phyloP scores from a whole-genome alignment of 148 eudicot genomes.

The Fallopia convolvulus region DNA sequence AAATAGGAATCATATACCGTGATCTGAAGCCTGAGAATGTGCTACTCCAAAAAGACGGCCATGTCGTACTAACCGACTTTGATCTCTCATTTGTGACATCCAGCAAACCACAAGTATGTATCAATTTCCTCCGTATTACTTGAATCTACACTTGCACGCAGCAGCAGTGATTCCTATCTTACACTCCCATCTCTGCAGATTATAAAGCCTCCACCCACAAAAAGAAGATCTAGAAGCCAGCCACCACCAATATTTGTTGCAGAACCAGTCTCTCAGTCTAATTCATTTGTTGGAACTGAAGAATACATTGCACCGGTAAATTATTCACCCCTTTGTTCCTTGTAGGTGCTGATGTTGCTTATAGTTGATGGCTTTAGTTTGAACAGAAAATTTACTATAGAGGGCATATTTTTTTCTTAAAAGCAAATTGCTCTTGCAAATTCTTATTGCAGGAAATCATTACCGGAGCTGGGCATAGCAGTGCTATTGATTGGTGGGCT shows the following conservation, averaged over 20 bases:
- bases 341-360: background rate
- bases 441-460: constrained; percentile 70
- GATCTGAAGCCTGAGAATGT: constrained; percentile 96
- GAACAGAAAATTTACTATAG: background rate
- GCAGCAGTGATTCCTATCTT: background rate
- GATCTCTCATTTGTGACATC: constrained; percentile 81
- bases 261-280: constrained; percentile 78
- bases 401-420: background rate
- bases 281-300: constrained; percentile 98
- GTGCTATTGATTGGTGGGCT: constrained; percentile 99
- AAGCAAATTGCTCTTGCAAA: constrained; percentile 11
- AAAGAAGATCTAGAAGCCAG: constrained; percentile 62
- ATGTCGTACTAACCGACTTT: constrained; percentile 80
- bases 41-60: constrained; percentile 81
- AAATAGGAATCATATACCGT: constrained; percentile 83
- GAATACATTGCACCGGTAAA: constrained; percentile 97
- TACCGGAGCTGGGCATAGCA: constrained; percentile 81
- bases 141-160: background rate
- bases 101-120: constrained; percentile 80
- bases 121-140: background rate
- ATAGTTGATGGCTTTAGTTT: background rate
- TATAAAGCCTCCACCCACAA: constrained; percentile 49
- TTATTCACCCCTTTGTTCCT: background rate
- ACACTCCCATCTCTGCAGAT: constrained; percentile 35
- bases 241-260: constrained; percentile 81